Conservation (phyloP, 176 grass and related monocot genomes). For the Triticum turgidum region DNA sequence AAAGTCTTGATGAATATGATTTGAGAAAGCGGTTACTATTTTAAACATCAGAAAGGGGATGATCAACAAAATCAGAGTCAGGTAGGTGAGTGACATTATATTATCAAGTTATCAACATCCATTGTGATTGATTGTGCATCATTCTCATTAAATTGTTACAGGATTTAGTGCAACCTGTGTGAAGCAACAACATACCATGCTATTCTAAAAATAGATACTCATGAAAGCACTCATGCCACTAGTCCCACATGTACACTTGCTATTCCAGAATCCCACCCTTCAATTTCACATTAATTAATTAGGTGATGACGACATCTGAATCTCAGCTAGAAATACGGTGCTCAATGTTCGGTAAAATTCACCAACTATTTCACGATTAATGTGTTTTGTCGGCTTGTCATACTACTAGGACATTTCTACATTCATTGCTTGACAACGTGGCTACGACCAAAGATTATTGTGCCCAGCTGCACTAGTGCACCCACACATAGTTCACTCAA, state of each 20-base stretch:
- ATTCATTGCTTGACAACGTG: not conserved
- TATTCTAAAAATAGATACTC: slow-evolving; percentile 37
- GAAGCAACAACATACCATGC: not conserved
- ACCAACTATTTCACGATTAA: not conserved
- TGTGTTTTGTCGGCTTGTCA: not conserved
- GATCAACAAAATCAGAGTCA: slow-evolving; percentile 14
- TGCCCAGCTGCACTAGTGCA: not conserved
- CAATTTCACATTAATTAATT: slow-evolving; percentile 18
- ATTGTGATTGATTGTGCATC: not conserved
- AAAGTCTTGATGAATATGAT: not conserved
- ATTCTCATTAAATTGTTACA: not conserved
- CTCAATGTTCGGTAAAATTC: not conserved
- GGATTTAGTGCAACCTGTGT: not conserved
- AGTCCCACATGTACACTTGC: not conserved
- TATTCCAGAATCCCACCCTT: not conserved
- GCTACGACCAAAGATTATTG: not conserved
- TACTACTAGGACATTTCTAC: not conserved
- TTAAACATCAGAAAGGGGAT: not conserved
- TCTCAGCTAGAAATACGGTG: slow-evolving; percentile 15
- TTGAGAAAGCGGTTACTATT: not conserved
- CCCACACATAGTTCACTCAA: not conserved
- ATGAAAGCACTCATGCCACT: not conserved
- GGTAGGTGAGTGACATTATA: not conserved
- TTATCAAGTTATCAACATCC: slow-evolving; percentile 1
- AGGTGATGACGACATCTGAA: not conserved